A percentile compares a stretch with the other conserved stretches of the same genome.
Evolutionary conservation across 495 filamentous ascomycete species (phyloP).

Genomic region (Aspergillus bridgeri): DNA sequence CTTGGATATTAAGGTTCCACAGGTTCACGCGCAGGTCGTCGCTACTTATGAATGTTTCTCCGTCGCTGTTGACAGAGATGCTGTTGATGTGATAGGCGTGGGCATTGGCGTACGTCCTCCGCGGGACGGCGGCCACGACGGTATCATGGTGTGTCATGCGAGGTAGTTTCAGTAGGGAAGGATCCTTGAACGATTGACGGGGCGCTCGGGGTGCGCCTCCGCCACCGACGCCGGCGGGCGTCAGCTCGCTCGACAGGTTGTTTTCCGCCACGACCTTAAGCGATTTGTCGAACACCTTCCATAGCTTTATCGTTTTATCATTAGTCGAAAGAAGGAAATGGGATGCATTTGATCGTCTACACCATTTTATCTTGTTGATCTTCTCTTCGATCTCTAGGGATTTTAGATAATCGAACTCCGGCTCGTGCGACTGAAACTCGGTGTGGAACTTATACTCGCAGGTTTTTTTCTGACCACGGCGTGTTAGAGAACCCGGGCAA

Average conservation of each 20-base stretch:
- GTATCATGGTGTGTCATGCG: conserved; percentile 97
- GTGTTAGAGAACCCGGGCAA: conserved; percentile 1
- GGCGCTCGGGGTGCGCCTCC: conserved; percentile 71
- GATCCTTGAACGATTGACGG: conserved; percentile 69
- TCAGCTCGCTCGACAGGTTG: conserved; percentile 92
- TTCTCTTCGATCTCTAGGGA: conserved; percentile 99
- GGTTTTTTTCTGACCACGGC: conserved; percentile 86
- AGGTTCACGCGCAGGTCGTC: conserved; percentile 97
- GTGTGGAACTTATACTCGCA: conserved; percentile 99
- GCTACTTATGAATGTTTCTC: conserved; percentile 98
- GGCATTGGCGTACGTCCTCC: conserved; percentile 94
- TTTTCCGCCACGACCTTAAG: conserved; percentile 98
- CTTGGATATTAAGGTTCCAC: conserved; percentile 99
- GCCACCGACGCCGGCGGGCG: conserved; percentile 71
- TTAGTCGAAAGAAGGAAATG: conserved; percentile 98
- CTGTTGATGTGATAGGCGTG: conserved; percentile 99
- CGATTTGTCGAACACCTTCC: conserved; percentile 99
- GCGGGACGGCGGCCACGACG: conserved; percentile 92
- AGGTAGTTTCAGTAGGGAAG: conserved; percentile 84
- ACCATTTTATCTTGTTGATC: conserved; percentile 99
- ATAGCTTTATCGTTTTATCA: conserved; percentile 99
- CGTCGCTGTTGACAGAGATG: conserved; percentile 98
- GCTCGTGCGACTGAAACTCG: conserved; percentile 98
- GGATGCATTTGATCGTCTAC: conserved; percentile 92
- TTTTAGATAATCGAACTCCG: conserved; percentile 98